Percentiles rank a stretch among this genome's conserved stretches.
Conservation (phyloP, 306 rosid genomes). For the Cucurbita pepo region DNA sequence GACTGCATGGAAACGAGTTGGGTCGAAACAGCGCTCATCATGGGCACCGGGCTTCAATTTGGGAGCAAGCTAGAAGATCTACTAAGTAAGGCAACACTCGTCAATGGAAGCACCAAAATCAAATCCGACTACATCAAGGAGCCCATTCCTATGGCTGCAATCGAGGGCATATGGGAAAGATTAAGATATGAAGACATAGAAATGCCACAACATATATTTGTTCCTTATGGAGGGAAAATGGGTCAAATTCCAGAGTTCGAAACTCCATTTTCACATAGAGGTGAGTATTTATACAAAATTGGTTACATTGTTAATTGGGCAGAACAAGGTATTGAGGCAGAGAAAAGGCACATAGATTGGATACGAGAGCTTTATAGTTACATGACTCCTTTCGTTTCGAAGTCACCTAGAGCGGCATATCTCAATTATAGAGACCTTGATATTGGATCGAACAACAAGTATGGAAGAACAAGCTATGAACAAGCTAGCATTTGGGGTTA, state of each 20-base stretch:
- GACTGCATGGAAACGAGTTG: constrained; percentile 47
- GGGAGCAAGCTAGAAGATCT: not conserved
- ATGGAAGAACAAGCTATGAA: not conserved
- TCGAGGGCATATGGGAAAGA: constrained; percentile 27
- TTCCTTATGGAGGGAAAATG: constrained; percentile 71
- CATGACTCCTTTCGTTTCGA: not conserved
- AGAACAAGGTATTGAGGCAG: not conserved
- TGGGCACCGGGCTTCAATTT: not conserved
- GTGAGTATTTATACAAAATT: not conserved
- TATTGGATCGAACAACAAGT: not conserved
- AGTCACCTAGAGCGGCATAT: not conserved
- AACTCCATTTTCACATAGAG: constrained; percentile 54
- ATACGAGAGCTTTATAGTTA: not conserved
- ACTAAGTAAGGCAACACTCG: too few relatives aligned
- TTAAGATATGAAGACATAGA: constrained; percentile 21
- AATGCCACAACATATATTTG: constrained; percentile 31
- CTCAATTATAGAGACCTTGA: not conserved
- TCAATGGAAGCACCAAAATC: constrained; percentile 20
- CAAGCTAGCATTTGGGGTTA: not conserved
- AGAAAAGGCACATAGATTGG: not conserved
- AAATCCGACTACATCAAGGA: constrained; percentile 50
- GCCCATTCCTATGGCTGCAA: constrained; percentile 27
- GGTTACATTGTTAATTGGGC: not conserved
- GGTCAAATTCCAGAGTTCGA: constrained; percentile 10
- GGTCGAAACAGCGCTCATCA: constrained; percentile 48